Conservation (phyloP, 257 asterid species). For the Avicennia marina region DNA sequence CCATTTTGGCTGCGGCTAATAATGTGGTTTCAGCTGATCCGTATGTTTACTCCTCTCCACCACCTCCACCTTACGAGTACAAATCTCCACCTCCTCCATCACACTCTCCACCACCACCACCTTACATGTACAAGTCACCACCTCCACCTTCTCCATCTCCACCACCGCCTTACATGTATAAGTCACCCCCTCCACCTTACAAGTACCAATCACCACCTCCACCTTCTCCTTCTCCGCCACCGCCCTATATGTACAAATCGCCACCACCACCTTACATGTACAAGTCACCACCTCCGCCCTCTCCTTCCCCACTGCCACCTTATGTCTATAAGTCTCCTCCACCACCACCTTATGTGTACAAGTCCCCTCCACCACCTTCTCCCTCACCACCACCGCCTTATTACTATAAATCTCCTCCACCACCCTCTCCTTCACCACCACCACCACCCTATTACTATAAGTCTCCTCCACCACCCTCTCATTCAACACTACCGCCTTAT, state of each 20-base stretch:
- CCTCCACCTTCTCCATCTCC: slow-evolving; percentile 29
- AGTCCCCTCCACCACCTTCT: slow-evolving; percentile 30
- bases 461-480: slow-evolving; percentile 31
- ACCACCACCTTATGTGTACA: slow-evolving; percentile 37
- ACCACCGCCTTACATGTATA: slow-evolving; percentile 26
- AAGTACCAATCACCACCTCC: slow-evolving; percentile 29
- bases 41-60: slow-evolving; percentile 28
- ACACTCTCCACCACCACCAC: slow-evolving; percentile 16
- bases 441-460: slow-evolving; percentile 33
- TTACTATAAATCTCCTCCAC: slow-evolving; percentile 36
- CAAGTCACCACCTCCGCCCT: slow-evolving; percentile 36
- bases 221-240: slow-evolving; percentile 29
- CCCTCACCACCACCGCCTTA: slow-evolving; percentile 42
- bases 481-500: background rate
- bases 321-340: slow-evolving; percentile 37
- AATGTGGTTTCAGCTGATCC: slow-evolving; percentile 50
- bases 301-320: slow-evolving; percentile 30
- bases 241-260: slow-evolving; percentile 21
- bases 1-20: slow-evolving; percentile 40
- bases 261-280: slow-evolving; percentile 42
- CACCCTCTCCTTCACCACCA: slow-evolving; percentile 26
- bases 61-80: slow-evolving; percentile 21
- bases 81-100: background rate
- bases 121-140: slow-evolving; percentile 20
- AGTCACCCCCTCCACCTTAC: slow-evolving; percentile 31